A percentile compares a stretch with the other conserved stretches of the same genome.
Evolutionary conservation across 208 protist species (phyloP).

Genomic region (Leishmania aethiopica): DNA sequence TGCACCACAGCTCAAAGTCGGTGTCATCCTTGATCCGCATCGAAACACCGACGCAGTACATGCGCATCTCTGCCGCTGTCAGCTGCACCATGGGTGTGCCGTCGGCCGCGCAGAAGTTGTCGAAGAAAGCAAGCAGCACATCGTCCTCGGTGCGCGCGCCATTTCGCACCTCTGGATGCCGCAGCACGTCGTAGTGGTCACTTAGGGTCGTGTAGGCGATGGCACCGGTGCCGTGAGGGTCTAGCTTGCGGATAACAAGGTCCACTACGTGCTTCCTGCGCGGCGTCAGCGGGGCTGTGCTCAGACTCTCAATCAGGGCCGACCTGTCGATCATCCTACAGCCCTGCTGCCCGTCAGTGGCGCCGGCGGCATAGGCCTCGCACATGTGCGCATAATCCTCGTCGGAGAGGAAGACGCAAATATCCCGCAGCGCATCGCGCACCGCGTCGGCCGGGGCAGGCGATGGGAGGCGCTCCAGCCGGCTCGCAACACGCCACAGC

Average conservation of each 20-base stretch:
- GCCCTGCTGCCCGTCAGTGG: neutral
- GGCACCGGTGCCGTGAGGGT: constrained; percentile 46
- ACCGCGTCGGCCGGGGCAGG: constrained; percentile 34
- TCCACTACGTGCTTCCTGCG: constrained; percentile 68
- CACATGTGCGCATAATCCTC: constrained; percentile 48
- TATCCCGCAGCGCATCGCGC: constrained; percentile 63
- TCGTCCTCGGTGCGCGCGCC: constrained; percentile 42
- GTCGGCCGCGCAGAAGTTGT: constrained; percentile 40
- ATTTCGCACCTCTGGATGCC: constrained; percentile 70
- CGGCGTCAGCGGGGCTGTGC: constrained; percentile 36
- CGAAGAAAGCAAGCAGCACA: constrained; percentile 55
- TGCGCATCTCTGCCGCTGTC: constrained; percentile 61
- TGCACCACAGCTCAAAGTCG: constrained; percentile 85
- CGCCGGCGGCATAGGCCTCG: constrained; percentile 20
- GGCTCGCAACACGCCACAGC: constrained; percentile 62
- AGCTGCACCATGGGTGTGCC: constrained; percentile 36
- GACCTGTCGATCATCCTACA: constrained; percentile 16
- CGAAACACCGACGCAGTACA: constrained; percentile 76
- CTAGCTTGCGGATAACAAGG: constrained; percentile 65
- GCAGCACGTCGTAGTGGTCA: constrained; percentile 69
- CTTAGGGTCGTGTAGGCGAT: constrained; percentile 48
- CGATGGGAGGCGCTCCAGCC: constrained; percentile 34
- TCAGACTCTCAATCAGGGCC: constrained; percentile 50
- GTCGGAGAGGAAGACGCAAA: constrained; percentile 75
- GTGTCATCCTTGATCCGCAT: constrained; percentile 50